Evolutionary conservation across 2,329 filamentous ascomycete genomes (phyloP).

Genomic region (Fusarium pseudonygamai): DNA sequence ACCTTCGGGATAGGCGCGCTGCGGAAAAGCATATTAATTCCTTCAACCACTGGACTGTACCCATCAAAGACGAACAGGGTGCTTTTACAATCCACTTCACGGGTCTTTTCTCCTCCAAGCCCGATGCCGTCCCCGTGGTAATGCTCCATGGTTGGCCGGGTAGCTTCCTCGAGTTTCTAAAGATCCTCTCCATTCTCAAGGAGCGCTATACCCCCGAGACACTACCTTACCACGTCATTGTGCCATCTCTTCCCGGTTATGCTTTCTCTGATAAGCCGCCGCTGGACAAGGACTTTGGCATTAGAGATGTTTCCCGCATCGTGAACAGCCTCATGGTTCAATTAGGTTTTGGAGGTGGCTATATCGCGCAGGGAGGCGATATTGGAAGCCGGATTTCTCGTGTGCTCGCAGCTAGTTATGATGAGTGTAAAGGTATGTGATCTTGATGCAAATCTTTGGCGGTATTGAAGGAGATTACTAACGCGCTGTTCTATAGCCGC

Average conservation of each 20-base stretch:
- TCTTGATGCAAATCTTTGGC: accelerated
- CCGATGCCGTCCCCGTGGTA: not conserved
- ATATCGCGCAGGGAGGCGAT: constrained; percentile 2
- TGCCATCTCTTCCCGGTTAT: not conserved
- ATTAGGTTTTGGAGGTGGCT: not conserved
- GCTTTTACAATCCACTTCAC: not conserved
- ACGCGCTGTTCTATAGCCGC: not conserved
- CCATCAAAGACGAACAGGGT: not conserved
- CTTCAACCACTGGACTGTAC: not conserved
- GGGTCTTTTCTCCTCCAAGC: not conserved
- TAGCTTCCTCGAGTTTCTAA: not conserved
- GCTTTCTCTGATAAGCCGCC: not conserved
- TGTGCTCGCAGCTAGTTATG: not conserved
- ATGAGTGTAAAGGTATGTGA: constrained; percentile 2
- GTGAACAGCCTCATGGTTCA: constrained; percentile 5
- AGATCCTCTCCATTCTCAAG: constrained; percentile 4
- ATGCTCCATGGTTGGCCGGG: constrained; percentile 12
- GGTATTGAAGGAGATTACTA: accelerated
- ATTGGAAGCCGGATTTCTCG: not conserved
- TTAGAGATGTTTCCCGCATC: not conserved
- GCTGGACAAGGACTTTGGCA: not conserved
- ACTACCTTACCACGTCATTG: not conserved
- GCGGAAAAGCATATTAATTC: constrained; percentile 3
- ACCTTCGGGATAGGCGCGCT: not conserved
- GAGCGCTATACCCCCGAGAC: not conserved